Evolutionary conservation across 345 rosid genomes (phyloP).

Genomic region (Eucalyptus viminalis): DNA sequence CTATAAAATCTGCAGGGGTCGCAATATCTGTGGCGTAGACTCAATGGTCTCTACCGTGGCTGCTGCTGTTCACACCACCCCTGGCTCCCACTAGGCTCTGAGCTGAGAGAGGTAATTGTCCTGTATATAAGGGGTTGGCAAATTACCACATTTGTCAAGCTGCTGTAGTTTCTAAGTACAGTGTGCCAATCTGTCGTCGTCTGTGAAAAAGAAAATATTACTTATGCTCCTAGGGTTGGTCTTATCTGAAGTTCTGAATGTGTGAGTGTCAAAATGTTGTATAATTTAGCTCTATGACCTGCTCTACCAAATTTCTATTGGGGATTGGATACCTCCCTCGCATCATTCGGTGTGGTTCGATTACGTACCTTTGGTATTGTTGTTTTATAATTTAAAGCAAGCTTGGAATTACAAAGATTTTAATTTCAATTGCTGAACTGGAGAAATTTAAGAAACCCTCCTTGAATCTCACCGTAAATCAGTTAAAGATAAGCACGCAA

Average conservation of each 20-base stretch:
- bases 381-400: not conserved
- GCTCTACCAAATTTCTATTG: not conserved
- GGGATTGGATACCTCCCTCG: not conserved
- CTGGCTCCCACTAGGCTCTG: not conserved
- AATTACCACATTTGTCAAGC: not conserved
- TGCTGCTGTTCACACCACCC: constrained; percentile 33
- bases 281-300: not conserved
- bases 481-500: not conserved
- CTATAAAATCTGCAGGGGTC: constrained; percentile 82
- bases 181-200: not conserved
- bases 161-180: not conserved
- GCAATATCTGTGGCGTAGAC: constrained; percentile 84
- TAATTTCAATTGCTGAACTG: not conserved
- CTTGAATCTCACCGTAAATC: not conserved
- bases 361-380: not conserved
- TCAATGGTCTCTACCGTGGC: constrained; percentile 86
- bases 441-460: not conserved
- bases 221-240: not conserved
- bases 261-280: not conserved
- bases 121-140: not conserved
- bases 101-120: not conserved
- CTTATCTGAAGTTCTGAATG: not conserved
- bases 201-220: not conserved
- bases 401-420: not conserved
- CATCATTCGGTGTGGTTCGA: not conserved